phyloP scores from a whole-genome alignment of 441 rosid genomes.

The Gossypium davidsonii region DNA sequence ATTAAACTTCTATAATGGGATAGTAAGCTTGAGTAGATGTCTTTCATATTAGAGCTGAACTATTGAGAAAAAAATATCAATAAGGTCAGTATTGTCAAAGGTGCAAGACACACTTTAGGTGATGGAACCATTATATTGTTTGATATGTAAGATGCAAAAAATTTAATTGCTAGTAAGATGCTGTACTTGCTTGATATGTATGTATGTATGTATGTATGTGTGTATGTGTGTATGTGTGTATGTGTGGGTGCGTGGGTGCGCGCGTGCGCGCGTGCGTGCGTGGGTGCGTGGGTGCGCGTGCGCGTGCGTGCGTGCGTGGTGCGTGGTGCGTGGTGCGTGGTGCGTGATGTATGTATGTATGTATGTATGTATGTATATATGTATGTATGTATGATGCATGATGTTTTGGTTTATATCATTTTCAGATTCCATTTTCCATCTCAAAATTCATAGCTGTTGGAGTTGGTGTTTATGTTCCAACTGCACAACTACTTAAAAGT shows the following conservation, averaged over 20 bases:
- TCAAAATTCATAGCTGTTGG: slow-evolving; percentile 75
- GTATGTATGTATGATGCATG: background rate
- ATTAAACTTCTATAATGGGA: background rate
- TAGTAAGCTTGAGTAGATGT: background rate
- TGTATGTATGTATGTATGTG: background rate
- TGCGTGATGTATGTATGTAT: background rate
- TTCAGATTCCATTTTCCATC: slow-evolving; percentile 85
- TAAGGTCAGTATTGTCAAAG: background rate
- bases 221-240: background rate
- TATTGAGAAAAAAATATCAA: background rate
- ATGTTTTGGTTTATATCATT: slow-evolving; percentile 11
- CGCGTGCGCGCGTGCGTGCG: too few species aligned
- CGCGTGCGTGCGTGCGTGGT: too few species aligned
- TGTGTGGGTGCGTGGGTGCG: too few species aligned
- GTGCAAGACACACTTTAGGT: background rate
- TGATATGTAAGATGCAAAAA: background rate
- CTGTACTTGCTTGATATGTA: background rate
- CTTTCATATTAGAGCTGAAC: background rate
- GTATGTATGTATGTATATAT: background rate
- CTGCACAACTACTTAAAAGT: slow-evolving; percentile 67
- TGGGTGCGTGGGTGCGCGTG: too few species aligned
- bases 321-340: too few species aligned
- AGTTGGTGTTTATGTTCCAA: slow-evolving; percentile 78
- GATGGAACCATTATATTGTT: background rate
- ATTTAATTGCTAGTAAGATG: background rate